Evolutionary conservation across 176 grass and related monocot genomes (phyloP).

Genomic region (Musa beccarii): DNA sequence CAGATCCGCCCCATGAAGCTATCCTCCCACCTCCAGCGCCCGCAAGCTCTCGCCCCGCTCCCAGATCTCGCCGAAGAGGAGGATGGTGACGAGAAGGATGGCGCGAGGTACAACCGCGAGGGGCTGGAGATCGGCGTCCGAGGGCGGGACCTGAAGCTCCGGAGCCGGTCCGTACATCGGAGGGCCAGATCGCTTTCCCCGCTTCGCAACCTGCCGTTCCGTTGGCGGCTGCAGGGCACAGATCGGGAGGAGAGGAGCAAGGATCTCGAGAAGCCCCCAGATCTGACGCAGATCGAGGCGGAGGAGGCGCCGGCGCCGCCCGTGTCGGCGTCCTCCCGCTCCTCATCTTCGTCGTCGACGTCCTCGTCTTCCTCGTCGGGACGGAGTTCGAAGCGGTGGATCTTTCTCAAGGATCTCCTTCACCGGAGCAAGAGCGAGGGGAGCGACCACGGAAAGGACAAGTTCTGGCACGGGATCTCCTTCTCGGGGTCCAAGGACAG

Average conservation of each 20-base stretch:
- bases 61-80: constrained; percentile 8
- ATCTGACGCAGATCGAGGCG: constrained; percentile 17
- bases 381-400: constrained; percentile 9
- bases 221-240: neutral
- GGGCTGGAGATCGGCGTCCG: neutral
- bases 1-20: constrained; percentile 28
- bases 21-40: constrained; percentile 21
- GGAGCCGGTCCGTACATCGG: constrained; percentile 20
- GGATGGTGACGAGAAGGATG: neutral
- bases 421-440: constrained; percentile 21
- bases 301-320: constrained; percentile 4
- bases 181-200: constrained; percentile 22
- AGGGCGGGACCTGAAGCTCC: constrained; percentile 17
- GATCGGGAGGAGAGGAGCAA: neutral
- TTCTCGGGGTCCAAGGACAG: constrained; percentile 9
- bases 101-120: neutral
- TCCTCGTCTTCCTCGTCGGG: constrained; percentile 13
- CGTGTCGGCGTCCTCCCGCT: constrained; percentile 14
- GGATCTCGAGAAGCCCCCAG: constrained; percentile 1
- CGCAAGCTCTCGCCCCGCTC: constrained; percentile 14
- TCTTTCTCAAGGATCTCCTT: constrained; percentile 21
- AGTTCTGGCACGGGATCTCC: constrained; percentile 19
- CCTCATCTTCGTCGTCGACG: constrained; percentile 21
- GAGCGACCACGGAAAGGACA: constrained; percentile 3
- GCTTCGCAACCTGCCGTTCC: constrained; percentile 11